These are phyloP conservation scores for Globisporangium rhizosaccharum DNA, from an alignment of 352 stramenopile genomes.

Conservation along the genomic window DNA sequence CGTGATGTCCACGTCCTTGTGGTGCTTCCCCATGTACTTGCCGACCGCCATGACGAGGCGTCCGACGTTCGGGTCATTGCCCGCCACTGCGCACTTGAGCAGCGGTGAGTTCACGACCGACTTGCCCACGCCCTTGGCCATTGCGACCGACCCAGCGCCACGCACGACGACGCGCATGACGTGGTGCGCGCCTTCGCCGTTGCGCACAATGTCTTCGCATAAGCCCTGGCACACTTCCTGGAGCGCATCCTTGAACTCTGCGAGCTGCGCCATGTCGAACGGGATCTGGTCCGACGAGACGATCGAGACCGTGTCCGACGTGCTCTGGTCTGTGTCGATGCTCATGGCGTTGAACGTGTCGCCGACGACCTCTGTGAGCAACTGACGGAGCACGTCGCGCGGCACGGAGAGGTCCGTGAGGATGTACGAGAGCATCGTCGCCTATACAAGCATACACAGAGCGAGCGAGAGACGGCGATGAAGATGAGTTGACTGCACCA, in stretches of 20 bases:
- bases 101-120: constrained; percentile 94
- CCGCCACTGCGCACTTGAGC: constrained; percentile 97
- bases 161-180: constrained; percentile 94
- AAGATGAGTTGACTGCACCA: constrained; percentile 16
- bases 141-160: constrained; percentile 67
- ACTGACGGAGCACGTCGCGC: constrained; percentile 69
- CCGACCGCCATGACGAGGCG: constrained; percentile 94
- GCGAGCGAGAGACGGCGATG: background rate
- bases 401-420: constrained; percentile 85
- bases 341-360: constrained; percentile 93
- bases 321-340: constrained; percentile 98
- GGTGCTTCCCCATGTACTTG: constrained; percentile 95
- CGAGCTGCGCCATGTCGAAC: constrained; percentile 69
- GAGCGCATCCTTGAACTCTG: constrained; percentile 90
- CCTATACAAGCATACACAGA: constrained; percentile 8
- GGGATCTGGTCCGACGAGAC: constrained; percentile 93
- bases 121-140: constrained; percentile 88
- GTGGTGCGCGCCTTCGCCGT: constrained; percentile 97
- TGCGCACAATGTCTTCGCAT: constrained; percentile 97
- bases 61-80: constrained; percentile 98
- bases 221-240: constrained; percentile 91
- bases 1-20: constrained; percentile 75
- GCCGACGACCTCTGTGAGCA: constrained; percentile 76
- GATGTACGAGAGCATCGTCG: constrained; percentile 87
- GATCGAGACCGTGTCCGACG: constrained; percentile 95